These are phyloP conservation scores for Aspergillus kassunensis DNA, from an alignment of 495 filamentous ascomycete genomes.

Conservation along the genomic window DNA sequence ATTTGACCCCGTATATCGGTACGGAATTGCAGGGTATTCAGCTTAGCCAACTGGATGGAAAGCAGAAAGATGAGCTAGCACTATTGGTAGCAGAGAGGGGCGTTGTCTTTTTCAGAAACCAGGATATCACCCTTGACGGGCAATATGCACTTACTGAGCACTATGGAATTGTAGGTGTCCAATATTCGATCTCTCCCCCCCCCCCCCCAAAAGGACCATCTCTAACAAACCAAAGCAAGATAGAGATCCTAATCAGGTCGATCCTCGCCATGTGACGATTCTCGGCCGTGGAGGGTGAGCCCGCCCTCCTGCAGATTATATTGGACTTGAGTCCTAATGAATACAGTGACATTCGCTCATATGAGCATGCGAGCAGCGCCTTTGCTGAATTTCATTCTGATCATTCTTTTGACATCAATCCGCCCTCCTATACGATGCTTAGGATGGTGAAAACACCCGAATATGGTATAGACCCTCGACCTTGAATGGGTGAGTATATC, in stretches of 20 bases:
- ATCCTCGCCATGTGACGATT: conserved; percentile 5
- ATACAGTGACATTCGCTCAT: conserved; percentile 7
- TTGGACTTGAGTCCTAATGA: too few species aligned
- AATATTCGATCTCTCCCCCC: too few species aligned
- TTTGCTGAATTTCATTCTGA: conserved; percentile 24
- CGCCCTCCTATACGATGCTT: conserved; percentile 28
- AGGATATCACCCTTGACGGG: conserved; percentile 31
- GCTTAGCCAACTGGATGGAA: conserved; percentile 30
- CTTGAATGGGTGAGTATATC: too few species aligned
- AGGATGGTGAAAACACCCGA: conserved; percentile 15
- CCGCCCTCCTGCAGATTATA: too few species aligned
- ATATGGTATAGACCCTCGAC: background rate
- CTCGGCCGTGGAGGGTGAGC: conserved; percentile 3
- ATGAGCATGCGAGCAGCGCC: conserved; percentile 6
- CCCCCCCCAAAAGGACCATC: too few species aligned
- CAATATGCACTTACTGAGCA: conserved; percentile 24
- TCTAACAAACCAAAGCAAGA: background rate
- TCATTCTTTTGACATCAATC: conserved; percentile 28
- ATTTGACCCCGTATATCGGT: conserved; percentile 41
- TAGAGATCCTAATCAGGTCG: conserved; percentile 1
- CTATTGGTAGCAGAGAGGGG: conserved; percentile 39
- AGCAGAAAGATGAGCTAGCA: conserved; percentile 41
- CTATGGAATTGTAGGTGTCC: conserved; percentile 13
- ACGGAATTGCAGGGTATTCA: conserved; percentile 41
- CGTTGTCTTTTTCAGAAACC: conserved; percentile 42